Base-by-base conservation (phyloP, 129 eudicot genomes). In the Chrysanthemum seticuspe region DNA sequence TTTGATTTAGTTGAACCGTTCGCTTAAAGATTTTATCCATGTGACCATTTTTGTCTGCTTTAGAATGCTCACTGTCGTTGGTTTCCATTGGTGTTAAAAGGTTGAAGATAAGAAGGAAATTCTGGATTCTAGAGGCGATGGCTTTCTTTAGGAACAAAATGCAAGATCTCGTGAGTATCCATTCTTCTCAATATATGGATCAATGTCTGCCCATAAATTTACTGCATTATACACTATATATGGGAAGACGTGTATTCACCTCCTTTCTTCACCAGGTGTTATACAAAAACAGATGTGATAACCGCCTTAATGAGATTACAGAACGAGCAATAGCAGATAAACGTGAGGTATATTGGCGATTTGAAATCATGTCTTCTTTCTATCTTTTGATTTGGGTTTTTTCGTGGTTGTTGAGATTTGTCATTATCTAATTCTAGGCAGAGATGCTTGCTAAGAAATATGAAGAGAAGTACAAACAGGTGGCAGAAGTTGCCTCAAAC, bases 161-260 rank as follows among this genome's bases (percentile, higher is more conserved):
- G 98, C 98, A 94, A 77, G 98, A 94, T 65, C 97, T 94, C 81
- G 98, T 94, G 79, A 87, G 97, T 81, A 57, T 47, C 68, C 77
- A 45, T 72, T 51, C 70, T 76, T 63, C 25, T 48, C 29, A 34
- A 34, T 34, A 34, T 34, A 34, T 34, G 6, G 40, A 34, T 34
- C 40, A 34, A 34, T 5, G 5, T 5, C 40, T 34, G 40, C 40
- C 40, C 40, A 34, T 34, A 34, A 34, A 34, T 34, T 34, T 34
- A 34, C 40, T 34, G 40, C 40, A 5, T 34, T 34, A 34, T 34
- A 34, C 5, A 3, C 40, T 34, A 34, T 34, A 34, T 34, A 65
- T 4, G 67, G 2, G 25, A 23, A 23, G 19, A 16, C 10, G 10
- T 36, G 58, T 57, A 44, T 65, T 23, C 25, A 23, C 25, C 25